Conservation (phyloP, 1,284 basidiomycete genomes). For the Amylostereum areolatum region DNA sequence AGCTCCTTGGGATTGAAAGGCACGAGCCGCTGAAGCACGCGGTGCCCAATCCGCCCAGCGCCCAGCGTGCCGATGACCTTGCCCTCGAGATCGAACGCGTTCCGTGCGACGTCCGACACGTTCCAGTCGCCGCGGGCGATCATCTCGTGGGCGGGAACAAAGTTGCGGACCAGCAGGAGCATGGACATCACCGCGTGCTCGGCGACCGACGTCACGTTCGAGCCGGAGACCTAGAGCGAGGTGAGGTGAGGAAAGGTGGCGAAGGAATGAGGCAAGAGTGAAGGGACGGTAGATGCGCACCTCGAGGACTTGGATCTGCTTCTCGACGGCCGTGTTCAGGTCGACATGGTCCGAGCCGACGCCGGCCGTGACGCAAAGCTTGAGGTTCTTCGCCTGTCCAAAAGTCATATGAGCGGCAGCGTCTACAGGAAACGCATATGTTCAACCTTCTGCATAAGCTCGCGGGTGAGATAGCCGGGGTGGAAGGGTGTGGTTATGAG, state of each 20-base stretch:
- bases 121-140: conserved; percentile 81
- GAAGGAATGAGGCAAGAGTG: too few relatives aligned
- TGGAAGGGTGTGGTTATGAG: conserved; percentile 52
- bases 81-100: conserved; percentile 84
- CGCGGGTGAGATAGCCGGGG: conserved; percentile 39
- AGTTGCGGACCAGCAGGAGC: conserved; percentile 84
- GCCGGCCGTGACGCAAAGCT: conserved; percentile 90
- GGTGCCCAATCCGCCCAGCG: conserved; percentile 84
- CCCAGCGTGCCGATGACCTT: conserved; percentile 90
- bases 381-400: conserved; percentile 88
- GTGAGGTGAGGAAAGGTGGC: too few relatives aligned
- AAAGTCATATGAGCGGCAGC: too few relatives aligned
- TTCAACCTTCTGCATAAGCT: conserved; percentile 10
- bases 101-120: conserved; percentile 75
- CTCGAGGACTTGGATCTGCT: conserved; percentile 58
- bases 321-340: conserved; percentile 82
- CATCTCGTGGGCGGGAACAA: conserved; percentile 79
- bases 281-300: conserved; percentile 1
- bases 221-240: conserved; percentile 29
- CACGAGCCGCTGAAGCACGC: conserved; percentile 83
- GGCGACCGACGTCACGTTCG: conserved; percentile 87
- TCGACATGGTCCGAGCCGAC: conserved; percentile 95
- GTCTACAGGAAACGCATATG: too few relatives aligned
- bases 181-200: conserved; percentile 86
- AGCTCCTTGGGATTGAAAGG: conserved; percentile 91